Percentiles rank a stretch among this genome's conserved stretches.
These are phyloP conservation scores for Hymenoscyphus occultus DNA, from an alignment of 2,329 filamentous ascomycete species.

Conservation along the genomic window DNA sequence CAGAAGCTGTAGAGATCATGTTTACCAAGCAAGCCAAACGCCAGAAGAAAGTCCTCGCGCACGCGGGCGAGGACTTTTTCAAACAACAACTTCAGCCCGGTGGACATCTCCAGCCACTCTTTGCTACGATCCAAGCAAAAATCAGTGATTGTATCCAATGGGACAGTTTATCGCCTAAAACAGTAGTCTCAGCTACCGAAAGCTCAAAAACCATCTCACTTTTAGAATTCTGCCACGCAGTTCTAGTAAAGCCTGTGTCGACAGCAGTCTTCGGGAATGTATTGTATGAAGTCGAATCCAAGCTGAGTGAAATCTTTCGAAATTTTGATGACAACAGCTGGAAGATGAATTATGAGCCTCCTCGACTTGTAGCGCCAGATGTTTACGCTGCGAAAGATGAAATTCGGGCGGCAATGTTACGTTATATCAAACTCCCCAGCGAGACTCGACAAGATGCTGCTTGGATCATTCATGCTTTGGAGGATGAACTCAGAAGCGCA, in stretches of 20 bases:
- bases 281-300: constrained; percentile 1
- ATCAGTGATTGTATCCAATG: constrained; percentile 36
- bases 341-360: constrained; percentile 10
- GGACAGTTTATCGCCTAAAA: no score
- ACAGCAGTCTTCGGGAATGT: neutral
- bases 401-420: neutral
- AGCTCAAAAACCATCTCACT: no score
- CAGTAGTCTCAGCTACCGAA: no score
- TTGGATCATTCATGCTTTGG: constrained; percentile 6
- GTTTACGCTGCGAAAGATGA: neutral
- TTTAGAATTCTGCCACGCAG: no score
- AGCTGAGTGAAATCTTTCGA: constrained; percentile 5
- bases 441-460: neutral
- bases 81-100: constrained; percentile 26
- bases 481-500: constrained; percentile 7
- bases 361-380: neutral
- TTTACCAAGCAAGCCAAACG: no score
- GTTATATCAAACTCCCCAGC: constrained; percentile 4
- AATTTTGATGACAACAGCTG: constrained; percentile 12
- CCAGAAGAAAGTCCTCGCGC: no score
- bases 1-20: no score
- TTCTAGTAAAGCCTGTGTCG: no score
- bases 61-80: no score
- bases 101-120: constrained; percentile 50
- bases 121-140: constrained; percentile 51